Evolutionary conservation across 169 alveolate genomes (phyloP).

Genomic region (Plasmodium inui): DNA sequence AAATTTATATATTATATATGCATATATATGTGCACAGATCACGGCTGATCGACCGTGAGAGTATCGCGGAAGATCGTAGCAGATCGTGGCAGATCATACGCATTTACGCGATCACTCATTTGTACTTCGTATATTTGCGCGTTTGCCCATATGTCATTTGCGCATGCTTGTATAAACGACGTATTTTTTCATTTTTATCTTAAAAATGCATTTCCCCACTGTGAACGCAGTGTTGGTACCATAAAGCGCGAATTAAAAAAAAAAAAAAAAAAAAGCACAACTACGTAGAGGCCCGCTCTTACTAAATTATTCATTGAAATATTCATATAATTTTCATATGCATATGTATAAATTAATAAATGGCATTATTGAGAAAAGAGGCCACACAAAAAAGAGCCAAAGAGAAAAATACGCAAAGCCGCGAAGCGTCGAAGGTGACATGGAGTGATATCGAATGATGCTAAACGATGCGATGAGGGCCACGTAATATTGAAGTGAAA

Average conservation of each 20-base stretch:
- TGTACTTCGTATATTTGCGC: background rate
- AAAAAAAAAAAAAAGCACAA: background rate
- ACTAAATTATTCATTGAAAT: background rate
- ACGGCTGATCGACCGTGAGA: background rate
- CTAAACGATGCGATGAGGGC: background rate
- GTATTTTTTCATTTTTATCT: background rate
- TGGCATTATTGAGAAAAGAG: background rate
- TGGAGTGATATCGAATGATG: background rate
- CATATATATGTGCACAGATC: background rate
- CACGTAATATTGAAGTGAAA: background rate
- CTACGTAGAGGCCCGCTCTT: background rate
- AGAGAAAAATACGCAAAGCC: background rate
- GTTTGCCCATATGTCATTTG: background rate
- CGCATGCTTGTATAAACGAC: background rate
- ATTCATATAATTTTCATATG: background rate
- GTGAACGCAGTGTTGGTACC: background rate
- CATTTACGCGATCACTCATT: background rate
- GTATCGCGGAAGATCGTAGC: background rate
- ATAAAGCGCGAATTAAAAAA: background rate
- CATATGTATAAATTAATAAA: constrained; percentile 2
- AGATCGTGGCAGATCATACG: background rate
- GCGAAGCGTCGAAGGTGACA: background rate
- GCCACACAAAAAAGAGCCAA: background rate
- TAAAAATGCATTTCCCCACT: background rate
- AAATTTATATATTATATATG: background rate